phyloP scores from a whole-genome alignment of 192 early-diverging fungal genomes.

The Helicostylum pulchrum region DNA sequence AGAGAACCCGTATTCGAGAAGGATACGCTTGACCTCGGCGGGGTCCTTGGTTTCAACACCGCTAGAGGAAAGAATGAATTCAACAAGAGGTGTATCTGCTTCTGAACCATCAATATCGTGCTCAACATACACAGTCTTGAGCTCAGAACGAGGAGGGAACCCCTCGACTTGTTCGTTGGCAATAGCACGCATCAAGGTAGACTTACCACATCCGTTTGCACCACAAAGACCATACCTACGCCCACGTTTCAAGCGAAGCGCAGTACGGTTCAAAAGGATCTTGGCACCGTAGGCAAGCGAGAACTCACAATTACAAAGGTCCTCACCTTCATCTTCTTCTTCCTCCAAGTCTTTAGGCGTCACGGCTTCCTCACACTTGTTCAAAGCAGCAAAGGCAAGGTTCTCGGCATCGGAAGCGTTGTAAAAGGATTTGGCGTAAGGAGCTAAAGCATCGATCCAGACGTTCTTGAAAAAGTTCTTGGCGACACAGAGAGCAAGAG shows the following conservation, averaged over 20 bases:
- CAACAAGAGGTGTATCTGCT: slow-evolving; percentile 64
- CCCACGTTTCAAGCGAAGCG: slow-evolving; percentile 65
- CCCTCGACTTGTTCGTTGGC: slow-evolving; percentile 78
- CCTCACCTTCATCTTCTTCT: slow-evolving; percentile 55
- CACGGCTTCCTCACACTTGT: slow-evolving; percentile 46
- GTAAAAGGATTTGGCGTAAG: slow-evolving; percentile 55
- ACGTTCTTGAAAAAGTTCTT: slow-evolving; percentile 63
- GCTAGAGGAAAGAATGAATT: slow-evolving; percentile 61
- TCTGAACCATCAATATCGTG: slow-evolving; percentile 73
- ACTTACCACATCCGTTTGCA: slow-evolving; percentile 83
- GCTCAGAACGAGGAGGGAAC: slow-evolving; percentile 71
- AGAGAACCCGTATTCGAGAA: slow-evolving; percentile 67
- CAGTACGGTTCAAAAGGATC: slow-evolving; percentile 72
- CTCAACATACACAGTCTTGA: slow-evolving; percentile 79
- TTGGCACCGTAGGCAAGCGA: slow-evolving; percentile 81
- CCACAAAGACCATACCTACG: slow-evolving; percentile 81
- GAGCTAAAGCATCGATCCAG: slow-evolving; percentile 61
- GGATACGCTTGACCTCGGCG: slow-evolving; percentile 42
- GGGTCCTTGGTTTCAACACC: slow-evolving; percentile 56
- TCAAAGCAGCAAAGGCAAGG: slow-evolving; percentile 45
- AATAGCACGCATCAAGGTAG: slow-evolving; percentile 84
- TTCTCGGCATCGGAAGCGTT: slow-evolving; percentile 48
- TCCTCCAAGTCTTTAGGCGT: slow-evolving; percentile 34
- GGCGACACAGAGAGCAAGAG: slow-evolving; percentile 56
- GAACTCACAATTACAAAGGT: slow-evolving; percentile 74